Evolutionary conservation across 1,139 yeast genomes (phyloP), one percentile per base, ranked within the genome.

Genomic region (Suhomyces terraborum): DNA sequence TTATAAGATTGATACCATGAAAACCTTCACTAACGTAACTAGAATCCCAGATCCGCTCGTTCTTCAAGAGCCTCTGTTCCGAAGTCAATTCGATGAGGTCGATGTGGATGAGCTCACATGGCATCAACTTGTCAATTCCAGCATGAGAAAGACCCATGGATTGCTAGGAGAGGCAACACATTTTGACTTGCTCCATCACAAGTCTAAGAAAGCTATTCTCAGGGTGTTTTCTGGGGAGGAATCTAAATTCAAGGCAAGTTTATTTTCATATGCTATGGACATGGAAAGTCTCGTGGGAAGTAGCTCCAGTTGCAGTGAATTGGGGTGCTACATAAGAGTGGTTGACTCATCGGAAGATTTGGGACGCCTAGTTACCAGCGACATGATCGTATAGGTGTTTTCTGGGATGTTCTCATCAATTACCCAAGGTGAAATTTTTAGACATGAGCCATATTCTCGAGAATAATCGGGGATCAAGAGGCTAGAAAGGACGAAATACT

Each of bases 81-180:
- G 26, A 13, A 19, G 24, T 3, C 49, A 48, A 21, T 49, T 42
- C 34, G 43, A 42, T 4, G 40, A 42, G 8, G 42, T 55, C 10
- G 41, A 41, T 5, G 40, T 65, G 8, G 80, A 75, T 45, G 42
- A 53, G 13, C 54, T 72, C 22, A 62, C 77, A 2, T 75, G 79
- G 79, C 65, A 66, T 46, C 48, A 70, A 17, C 42, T 64, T 20
- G 57, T 75, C 10, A 45, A 49, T 14, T 47, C 59, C 3, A 62
- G 72, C 21, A 48, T 76, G 42, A 50, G 55, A 28, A 59, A 60
- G 37, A 55, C 64, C 35, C 56, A 64, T 29, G 80, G 80, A 1
- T 28, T 66, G 3, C 47, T 64, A 18, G 80, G 79, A 1, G 66
- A 66, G 32, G 62, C 77, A 3, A 56, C 66, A 1, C 69, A 67